Evolutionary conservation across 2,329 filamentous ascomycete genomes (phyloP), one percentile per base, ranked within the genome.

Genomic region (Elsinoe ampelina): DNA sequence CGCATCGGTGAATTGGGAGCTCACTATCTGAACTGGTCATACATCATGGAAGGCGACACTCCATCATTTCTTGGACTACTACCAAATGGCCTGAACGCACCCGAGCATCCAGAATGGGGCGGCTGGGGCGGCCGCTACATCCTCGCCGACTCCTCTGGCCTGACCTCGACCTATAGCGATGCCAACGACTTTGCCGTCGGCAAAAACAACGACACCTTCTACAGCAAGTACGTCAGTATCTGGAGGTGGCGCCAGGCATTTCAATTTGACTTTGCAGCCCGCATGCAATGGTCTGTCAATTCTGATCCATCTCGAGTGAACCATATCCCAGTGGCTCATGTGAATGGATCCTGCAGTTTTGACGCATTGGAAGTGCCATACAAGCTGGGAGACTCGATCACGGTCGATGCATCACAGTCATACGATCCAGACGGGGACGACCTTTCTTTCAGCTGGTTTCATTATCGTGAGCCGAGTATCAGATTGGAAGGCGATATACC

Each of bases 231-330:
- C 19, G 75, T 76, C 2, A 77, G 75, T 0, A 74, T 80, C 32
- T 80, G 77, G 77, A 68, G 77, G n/a, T 80, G 77, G 78, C 65
- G 77, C 12, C 67, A 74, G 54, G 75, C 77, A 0, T 80, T 74
- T 57, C 76, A 79, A 63, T 73, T 75, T 48, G 76, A 79, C 56
- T 80, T 75, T 63, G 77, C 69, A 8, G 77, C 70, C 20, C 67
- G 69, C 22, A 77, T 76, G 62, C 73, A 71, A 62, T 80, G 70
- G 78, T 77, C 68, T 12, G 64, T 73, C 60, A 60, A 64, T 50
- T 60, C 59, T 10, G 72, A 73, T 12, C 60, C 68, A 20, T 58
- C 59, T 12, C 65, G 68, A 20, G 71, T 66, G 0, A 78, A 74
- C 55, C 78, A 80, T 60, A 73, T 74, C 36, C 78, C 77, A 0